Conservation (phyloP, 108 stramenopile species). For the Discostella stelligeroides region DNA sequence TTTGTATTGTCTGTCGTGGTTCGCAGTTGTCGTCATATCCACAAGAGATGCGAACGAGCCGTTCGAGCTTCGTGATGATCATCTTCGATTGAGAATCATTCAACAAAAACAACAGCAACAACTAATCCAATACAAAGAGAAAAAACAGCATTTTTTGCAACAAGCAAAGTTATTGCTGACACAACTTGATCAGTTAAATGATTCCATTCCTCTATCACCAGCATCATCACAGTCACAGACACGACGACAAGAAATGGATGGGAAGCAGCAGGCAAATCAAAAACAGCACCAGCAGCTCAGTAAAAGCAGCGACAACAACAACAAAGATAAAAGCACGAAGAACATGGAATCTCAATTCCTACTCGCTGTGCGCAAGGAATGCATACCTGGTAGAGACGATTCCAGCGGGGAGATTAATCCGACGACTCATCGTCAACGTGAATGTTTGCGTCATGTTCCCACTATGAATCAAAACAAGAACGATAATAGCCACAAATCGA, state of each 20-base stretch:
- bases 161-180: neutral
- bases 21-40: constrained; percentile 1
- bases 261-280: too few relatives aligned
- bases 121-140: too few relatives aligned
- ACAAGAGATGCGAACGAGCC: neutral
- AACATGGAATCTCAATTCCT: constrained; percentile 25
- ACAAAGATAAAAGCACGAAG: neutral
- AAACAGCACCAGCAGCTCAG: too few relatives aligned
- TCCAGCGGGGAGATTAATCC: constrained; percentile 31
- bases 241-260: neutral
- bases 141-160: too few relatives aligned
- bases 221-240: neutral
- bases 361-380: constrained; percentile 26
- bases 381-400: constrained; percentile 41
- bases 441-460: constrained; percentile 40
- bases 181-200: neutral
- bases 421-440: constrained; percentile 28
- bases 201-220: constrained; percentile 6
- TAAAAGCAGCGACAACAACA: too few relatives aligned
- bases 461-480: neutral
- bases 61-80: neutral
- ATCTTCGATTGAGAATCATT: neutral
- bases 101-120: too few relatives aligned
- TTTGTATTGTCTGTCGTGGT: constrained; percentile 1
- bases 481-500: neutral